Base-by-base conservation (phyloP, 2,329 filamentous ascomycete genomes). In the Penicillium sclerotiorum region DNA sequence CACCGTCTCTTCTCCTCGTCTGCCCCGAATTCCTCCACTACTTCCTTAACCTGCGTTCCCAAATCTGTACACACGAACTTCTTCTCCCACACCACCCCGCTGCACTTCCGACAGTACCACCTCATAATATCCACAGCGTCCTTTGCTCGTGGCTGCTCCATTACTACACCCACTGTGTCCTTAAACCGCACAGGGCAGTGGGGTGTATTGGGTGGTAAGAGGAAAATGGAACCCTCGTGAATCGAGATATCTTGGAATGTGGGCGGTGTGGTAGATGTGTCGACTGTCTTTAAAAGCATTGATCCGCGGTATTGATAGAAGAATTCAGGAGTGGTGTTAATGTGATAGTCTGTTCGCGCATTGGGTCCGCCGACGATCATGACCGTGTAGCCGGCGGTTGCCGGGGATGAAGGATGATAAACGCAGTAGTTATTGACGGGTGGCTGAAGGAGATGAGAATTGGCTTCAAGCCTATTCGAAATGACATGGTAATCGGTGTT, bases 371-470 rank as follows among this genome's bases (percentile, higher is more conserved):
- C 94, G 55, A 99, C 92, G 63, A 96, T 91, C 88, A 77, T 77
- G 56, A 92, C 91, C 66, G 96, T 97, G 70, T 95, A 92, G 23
- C 94, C 94, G 66, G 92, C 89, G 54, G 96, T 94, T 58, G 93
- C 89, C 78, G 68, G 64, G 5, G 66, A 68, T 32, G 71, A 70
- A 3, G 70, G 68, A 69, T 95, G 88, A 77, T 96, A 95, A 65
- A 97, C 90, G 76, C 92, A 96, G 78, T 94, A 95, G 77, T 97
- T 97, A 77, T 96, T 96, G 66, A 97, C 86, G 1, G 94, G 94
- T 0, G 94, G 94, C 71, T 96, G 85, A 50, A 96, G 84, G 54
- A 97, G 86, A 69, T 97, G 92, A 0, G 88, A 87, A 73, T 97
- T 97, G 69, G 92, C 84, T 64, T 90, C 81, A 33, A 99, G 86